Evolutionary conservation across 2,329 filamentous ascomycete genomes (phyloP), one percentile per base, ranked within the genome.

Genomic region (Sporothrix humicola): DNA sequence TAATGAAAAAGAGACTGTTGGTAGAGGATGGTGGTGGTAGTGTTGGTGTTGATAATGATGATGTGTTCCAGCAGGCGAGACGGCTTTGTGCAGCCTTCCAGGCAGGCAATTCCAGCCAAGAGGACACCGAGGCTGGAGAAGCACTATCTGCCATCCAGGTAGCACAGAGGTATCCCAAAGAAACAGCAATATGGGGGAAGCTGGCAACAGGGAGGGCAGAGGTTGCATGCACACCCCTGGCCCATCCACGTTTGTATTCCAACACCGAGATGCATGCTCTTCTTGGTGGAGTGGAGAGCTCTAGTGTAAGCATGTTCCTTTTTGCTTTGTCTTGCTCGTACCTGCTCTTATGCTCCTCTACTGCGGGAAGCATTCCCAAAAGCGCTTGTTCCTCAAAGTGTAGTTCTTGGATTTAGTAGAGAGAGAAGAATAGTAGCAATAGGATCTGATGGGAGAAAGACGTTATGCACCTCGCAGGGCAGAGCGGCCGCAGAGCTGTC

Each of bases 391-490:
- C 42, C 59, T 65, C 23, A 37, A 37, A 37, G 31, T 5, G 7
- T 37, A 7, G 31, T 37, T 37, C 31, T 37, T 37, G 31, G 7
- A 37, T 2, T 2, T 37, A 1, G 31, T 6, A 37, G 31, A 37
- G 37, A 46, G 20, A 8, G 37, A 13, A 13, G 3, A 8, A 6
- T 10, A 12, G 63, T 50, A 66, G 63, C 44, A 66, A 31, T 50
- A 50, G 63, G 15, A 66, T 50, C 44, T 31, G 20, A 23, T n/a
- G 23, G 52, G 23, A 56, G 12, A 48, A 50, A 50, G 12, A 66
- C 46, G 63, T 42, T 13, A 50, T 66, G 63, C 63, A 66, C 44
- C 12, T 23, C 46, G 63, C 63, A 66, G 63, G 63, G 44, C 44
- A 66, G 63, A 66, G 44, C 20, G 52, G 20, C 23, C 8, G 58